phyloP scores from a whole-genome alignment of 2,329 filamentous ascomycete species.

The Westerdykella aurantiaca region DNA sequence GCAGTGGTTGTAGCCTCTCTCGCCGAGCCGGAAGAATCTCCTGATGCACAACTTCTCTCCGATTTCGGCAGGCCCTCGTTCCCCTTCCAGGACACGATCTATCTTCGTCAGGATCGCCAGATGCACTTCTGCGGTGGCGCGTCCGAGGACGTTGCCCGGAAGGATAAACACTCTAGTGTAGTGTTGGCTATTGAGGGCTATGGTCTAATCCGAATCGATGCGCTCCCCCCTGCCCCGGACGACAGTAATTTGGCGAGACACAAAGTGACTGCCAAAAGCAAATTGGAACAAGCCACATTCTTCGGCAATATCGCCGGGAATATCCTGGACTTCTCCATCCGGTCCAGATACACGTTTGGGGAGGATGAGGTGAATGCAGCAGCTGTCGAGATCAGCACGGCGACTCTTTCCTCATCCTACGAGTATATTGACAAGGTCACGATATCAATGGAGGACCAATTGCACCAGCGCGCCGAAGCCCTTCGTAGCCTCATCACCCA shows the following conservation, averaged over 20 bases:
- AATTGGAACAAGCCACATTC: constrained; percentile 91
- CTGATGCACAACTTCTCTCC: constrained; percentile 65
- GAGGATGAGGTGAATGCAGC: constrained; percentile 68
- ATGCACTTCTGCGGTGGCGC: constrained; percentile 48
- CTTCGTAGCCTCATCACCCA: constrained; percentile 69
- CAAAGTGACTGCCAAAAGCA: constrained; percentile 73
- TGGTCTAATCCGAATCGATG: constrained; percentile 52
- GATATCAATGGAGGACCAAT: constrained; percentile 73
- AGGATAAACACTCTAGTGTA: constrained; percentile 38
- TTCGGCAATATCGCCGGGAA: constrained; percentile 78
- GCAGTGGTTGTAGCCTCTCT: constrained; percentile 75
- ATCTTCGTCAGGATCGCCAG: constrained; percentile 56
- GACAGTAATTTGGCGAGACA: constrained; percentile 38
- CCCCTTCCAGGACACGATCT: constrained; percentile 80
- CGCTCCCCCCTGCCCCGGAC: constrained; percentile 55
- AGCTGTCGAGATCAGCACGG: constrained; percentile 69
- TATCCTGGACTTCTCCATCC: constrained; percentile 75
- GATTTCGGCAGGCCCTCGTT: constrained; percentile 34
- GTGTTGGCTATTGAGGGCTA: constrained; percentile 53
- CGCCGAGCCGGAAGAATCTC: constrained; percentile 59
- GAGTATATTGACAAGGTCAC: constrained; percentile 67
- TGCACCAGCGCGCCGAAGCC: constrained; percentile 66
- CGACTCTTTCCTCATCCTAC: constrained; percentile 73
- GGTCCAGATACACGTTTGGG: constrained; percentile 61
- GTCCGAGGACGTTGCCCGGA: constrained; percentile 41